Evolutionary conservation across 2,329 filamentous ascomycete species (phyloP), one percentile per base, ranked within the genome.

Genomic region (Beauveria rudraprayagi): DNA sequence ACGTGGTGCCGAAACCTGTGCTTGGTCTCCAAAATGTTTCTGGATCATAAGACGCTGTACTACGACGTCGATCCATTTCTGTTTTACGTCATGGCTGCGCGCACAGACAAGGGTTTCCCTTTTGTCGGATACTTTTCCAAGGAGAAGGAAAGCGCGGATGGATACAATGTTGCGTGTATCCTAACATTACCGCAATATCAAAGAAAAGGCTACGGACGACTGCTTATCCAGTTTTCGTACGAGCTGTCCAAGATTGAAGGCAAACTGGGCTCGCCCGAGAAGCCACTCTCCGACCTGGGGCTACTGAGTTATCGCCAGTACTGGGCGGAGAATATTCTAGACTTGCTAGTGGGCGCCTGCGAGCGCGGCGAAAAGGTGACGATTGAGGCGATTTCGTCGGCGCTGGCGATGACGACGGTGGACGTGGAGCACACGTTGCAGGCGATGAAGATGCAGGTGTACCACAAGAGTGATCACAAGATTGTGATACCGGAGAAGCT

Each of bases 121-220:
- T 83, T 99, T 55, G 90, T 99, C n/a, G 94, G 94, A n/a, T 99
- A 97, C 72, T 99, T 99, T 74, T 96, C 90, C 61, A 99, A 99
- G 72, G 94, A 99, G 74, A 99, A 99, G 68, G 94, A 99, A 74
- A 93, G 89, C 44, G 92, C 92, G 0, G 95, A 99, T 69, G 91
- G 90, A 34, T 99, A 97, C 82, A 99, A 99, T 71, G 88, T 99
- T 37, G 95, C 94, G 5, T 99, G 95, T 83, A 99, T 99, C 72
- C 80, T 99, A 62, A 99, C 94, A 0, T 80, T 99, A 3, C 94
- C 94, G 0, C 95, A 99, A 71, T 97, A 95, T 68, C 94, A 99
- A 74, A 86, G 94, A 26, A 94, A 95, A 70, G 94, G 94, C 0
- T 97, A 94, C 68, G 94, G 95, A 26, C 88, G 91, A 63, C 81